Base-by-base conservation (phyloP, 116 monocot genomes). In the Zostera marina region DNA sequence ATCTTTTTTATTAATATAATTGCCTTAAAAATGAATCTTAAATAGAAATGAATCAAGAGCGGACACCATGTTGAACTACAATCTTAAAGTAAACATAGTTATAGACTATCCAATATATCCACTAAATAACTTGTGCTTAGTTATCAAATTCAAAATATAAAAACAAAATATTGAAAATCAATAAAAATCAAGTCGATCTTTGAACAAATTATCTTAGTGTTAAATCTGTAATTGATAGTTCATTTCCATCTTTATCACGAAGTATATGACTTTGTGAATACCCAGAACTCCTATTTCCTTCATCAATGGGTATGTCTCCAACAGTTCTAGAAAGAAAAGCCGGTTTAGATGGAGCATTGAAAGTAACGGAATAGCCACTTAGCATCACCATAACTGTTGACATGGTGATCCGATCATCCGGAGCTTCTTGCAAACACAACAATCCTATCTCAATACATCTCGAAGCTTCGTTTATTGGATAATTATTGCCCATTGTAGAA, bases 371-470 rank as follows among this genome's bases (percentile, higher is more conserved):
- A 12, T 13, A 2, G 38, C 56, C 9, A 25, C 9, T 56, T 7
- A 56, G 2, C 26, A 25, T 8, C 12, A 56, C 9, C 4, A 3
- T 32, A 23, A 56, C 26, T 26, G 8, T 25, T 39, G 56, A 56
- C 56, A 56, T 56, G 24, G 56, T 22, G 3, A 11, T 5, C 12
- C 56, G 9, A 22, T 56, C 56, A 22, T 8, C 0, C 14, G 56
- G 59, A 41, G 11, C 11, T 42, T 42, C 59, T 42, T 59, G 41
- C 9, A 59, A n/a, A 42, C 59, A 59, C 59, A 59, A 5, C 42
- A 59, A 13, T 13, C 39, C 59, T n/a, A 59, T 59, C 14, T 56
- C 25, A n/a, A 56, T 56, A 32, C 56, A 56, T 25, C 56, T 56
- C n/a, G 9, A 38, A 56, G 26, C 56, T 38, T 39, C 56, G n/a